Evolutionary conservation across 352 stramenopile genomes (phyloP).

Genomic region (Phytophthora crassamura): DNA sequence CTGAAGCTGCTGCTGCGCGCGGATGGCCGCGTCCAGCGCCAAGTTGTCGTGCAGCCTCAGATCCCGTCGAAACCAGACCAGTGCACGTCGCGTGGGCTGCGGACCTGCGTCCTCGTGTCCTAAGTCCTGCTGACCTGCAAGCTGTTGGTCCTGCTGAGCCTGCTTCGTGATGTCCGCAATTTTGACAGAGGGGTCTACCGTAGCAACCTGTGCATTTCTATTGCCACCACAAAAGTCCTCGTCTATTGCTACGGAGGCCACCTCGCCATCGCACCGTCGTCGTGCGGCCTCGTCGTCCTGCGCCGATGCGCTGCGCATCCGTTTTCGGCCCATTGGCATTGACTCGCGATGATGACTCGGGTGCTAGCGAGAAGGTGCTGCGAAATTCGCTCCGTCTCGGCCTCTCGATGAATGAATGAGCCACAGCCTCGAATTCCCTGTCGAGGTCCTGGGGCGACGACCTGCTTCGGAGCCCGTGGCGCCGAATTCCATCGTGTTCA

Average conservation of each 20-base stretch:
- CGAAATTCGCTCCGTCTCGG: not conserved
- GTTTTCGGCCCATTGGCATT: slow-evolving; percentile 25
- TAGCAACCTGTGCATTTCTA: slow-evolving; percentile 6
- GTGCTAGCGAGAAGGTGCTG: not conserved
- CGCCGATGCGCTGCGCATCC: slow-evolving; percentile 11
- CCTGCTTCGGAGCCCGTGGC: slow-evolving; percentile 4
- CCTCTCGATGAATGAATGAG: not conserved
- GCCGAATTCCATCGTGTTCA: slow-evolving; percentile 33
- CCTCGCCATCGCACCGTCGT: not conserved
- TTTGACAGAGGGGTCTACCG: not conserved
- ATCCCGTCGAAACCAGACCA: slow-evolving; percentile 95
- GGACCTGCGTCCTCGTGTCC: not conserved
- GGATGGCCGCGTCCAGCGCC: slow-evolving; percentile 78
- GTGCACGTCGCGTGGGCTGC: slow-evolving; percentile 39
- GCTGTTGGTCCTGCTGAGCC: not conserved
- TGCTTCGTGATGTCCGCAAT: not conserved
- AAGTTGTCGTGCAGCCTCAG: slow-evolving; percentile 97
- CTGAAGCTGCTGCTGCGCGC: slow-evolving; percentile 21
- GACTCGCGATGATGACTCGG: not conserved
- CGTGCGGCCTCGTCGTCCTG: not conserved
- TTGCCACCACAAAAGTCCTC: slow-evolving; percentile 6
- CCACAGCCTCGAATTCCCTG: not conserved
- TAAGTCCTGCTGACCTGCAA: not conserved
- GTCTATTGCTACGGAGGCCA: not conserved
- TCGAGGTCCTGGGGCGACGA: slow-evolving; percentile 2